phyloP scores from a whole-genome alignment of 441 rosid species.

The Sinapis alba region DNA sequence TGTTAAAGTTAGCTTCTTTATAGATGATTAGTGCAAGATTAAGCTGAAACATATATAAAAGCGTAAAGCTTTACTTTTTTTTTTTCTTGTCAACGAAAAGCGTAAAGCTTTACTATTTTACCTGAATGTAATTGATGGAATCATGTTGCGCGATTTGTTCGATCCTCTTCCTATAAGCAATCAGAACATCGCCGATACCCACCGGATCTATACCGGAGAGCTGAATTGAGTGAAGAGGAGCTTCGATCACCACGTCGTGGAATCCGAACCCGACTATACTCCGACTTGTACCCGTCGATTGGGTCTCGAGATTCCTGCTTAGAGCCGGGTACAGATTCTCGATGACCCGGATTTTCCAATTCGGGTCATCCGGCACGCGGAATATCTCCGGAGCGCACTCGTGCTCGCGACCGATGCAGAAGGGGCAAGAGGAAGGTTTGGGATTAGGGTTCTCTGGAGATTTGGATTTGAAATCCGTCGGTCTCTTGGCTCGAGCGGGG shows the following conservation, averaged over 20 bases:
- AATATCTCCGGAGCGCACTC: slow-evolving; percentile 87
- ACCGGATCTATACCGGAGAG: slow-evolving; percentile 52
- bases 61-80: too few relatives aligned
- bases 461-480: slow-evolving; percentile 80
- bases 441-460: slow-evolving; percentile 47
- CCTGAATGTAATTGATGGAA: slow-evolving; percentile 75
- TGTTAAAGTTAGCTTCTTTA: too few relatives aligned
- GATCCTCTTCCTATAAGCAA: slow-evolving; percentile 70
- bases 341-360: slow-evolving; percentile 79
- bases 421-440: slow-evolving; percentile 56
- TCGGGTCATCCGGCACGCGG: slow-evolving; percentile 60
- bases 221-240: slow-evolving; percentile 70
- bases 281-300: too few relatives aligned
- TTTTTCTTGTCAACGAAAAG: too few relatives aligned
- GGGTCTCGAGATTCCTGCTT: slow-evolving; percentile 50
- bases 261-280: slow-evolving; percentile 62
- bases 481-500: slow-evolving; percentile 80
- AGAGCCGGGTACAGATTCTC: slow-evolving; percentile 85
- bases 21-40: neutral
- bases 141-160: slow-evolving; percentile 53
- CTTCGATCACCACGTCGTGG: slow-evolving; percentile 85
- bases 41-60: neutral
- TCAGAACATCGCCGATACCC: slow-evolving; percentile 64
- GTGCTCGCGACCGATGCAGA: slow-evolving; percentile 84
- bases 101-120: neutral